phyloP scores from a whole-genome alignment of 768 basidiomycete species.

The Rhodotorula taiwanensis region DNA sequence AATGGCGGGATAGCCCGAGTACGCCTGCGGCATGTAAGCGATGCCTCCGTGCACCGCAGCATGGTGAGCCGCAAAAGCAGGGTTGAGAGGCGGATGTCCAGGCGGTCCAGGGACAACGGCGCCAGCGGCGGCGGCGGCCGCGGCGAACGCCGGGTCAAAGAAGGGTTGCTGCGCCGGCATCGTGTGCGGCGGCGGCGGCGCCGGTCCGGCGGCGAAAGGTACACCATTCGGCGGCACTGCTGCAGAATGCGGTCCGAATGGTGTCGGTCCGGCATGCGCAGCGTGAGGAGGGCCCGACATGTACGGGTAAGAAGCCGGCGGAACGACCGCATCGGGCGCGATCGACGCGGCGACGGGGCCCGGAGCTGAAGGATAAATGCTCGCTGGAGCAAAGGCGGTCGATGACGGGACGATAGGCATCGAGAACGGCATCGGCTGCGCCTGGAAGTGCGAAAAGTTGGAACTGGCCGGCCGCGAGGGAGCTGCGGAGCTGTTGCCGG shows the following conservation, averaged over 20 bases:
- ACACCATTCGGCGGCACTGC: no score
- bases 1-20: slow-evolving; percentile 2
- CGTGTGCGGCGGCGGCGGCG: neutral
- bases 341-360: slow-evolving; percentile 5
- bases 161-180: neutral
- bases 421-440: slow-evolving; percentile 13
- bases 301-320: neutral
- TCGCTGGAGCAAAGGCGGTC: no score
- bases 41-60: no score
- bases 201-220: neutral
- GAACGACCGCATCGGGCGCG: neutral
- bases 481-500: no score
- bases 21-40: no score
- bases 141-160: neutral
- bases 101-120: no score
- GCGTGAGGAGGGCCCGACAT: no score
- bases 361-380: neutral
- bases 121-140: no score
- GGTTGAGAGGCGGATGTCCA: no score
- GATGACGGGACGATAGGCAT: neutral
- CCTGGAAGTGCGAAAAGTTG: slow-evolving; percentile 27
- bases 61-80: no score
- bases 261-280: no score
- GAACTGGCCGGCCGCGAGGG: neutral
- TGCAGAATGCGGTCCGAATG: no score